Evolutionary conservation across 768 basidiomycete species (phyloP).

Genomic region (Pleurotus sapidus): DNA sequence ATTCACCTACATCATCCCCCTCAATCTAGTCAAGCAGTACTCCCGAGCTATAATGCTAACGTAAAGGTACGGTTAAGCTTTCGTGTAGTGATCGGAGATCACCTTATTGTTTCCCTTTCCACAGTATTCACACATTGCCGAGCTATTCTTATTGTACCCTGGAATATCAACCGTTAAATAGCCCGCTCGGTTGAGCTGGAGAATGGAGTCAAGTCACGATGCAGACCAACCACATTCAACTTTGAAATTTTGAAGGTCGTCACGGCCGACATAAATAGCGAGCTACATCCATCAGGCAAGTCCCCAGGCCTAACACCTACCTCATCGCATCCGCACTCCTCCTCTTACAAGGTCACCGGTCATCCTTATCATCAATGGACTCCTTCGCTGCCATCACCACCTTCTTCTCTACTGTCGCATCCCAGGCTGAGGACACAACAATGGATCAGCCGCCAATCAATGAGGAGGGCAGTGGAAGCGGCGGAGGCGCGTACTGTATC

Average conservation of each 20-base stretch:
- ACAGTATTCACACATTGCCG: neutral
- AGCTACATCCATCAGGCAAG: neutral
- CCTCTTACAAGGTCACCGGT: neutral
- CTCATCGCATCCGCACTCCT: neutral
- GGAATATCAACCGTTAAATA: neutral
- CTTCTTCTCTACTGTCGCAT: neutral
- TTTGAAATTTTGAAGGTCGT: neutral
- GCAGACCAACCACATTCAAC: neutral
- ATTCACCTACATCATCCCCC: too few relatives aligned
- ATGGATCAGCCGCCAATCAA: constrained; percentile 2
- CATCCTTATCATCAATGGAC: constrained; percentile 5
- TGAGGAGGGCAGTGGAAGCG: neutral
- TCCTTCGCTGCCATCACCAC: constrained; percentile 1
- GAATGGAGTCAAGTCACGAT: neutral
- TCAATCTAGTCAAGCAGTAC: too few relatives aligned
- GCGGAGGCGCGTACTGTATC: constrained; percentile 3
- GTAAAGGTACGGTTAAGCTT: neutral
- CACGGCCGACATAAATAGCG: constrained; percentile 1
- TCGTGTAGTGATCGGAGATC: neutral
- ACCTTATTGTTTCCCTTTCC: neutral
- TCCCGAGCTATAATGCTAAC: too few relatives aligned
- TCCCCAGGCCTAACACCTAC: neutral
- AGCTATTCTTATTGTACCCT: neutral
- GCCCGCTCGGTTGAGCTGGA: neutral
- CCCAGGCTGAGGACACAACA: neutral